A percentile compares a stretch with the other conserved stretches of the same genome.
Evolutionary conservation across 805 yeast genomes (phyloP).

Genomic region (Suhomyces sp.): DNA sequence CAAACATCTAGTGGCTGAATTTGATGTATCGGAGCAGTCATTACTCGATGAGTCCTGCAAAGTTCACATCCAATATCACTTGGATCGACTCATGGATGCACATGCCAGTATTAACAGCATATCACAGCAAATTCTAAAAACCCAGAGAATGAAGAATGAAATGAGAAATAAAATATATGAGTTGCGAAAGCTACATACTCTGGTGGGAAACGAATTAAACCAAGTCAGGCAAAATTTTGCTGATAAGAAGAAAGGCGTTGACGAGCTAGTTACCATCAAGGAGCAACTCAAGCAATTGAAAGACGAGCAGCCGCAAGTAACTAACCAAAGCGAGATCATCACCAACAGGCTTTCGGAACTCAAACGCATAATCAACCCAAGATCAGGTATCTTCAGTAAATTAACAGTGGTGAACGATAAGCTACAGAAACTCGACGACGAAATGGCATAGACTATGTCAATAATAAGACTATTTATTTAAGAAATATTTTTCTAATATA

Average conservation of each 20-base stretch:
- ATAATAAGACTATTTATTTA: conserved; percentile 2
- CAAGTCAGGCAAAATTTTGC: conserved; percentile 21
- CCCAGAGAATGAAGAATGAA: conserved; percentile 33
- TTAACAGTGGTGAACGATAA: conserved; percentile 22
- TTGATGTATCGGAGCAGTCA: conserved; percentile 22
- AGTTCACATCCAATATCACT: conserved; percentile 24
- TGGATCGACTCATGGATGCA: conserved; percentile 30
- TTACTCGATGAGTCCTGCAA: conserved; percentile 31
- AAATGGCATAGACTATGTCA: conserved; percentile 6
- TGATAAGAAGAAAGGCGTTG: conserved; percentile 13
- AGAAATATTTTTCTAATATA: not conserved
- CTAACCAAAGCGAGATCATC: conserved; percentile 6
- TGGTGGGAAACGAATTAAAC: conserved; percentile 32
- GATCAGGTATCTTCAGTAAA: conserved; percentile 22
- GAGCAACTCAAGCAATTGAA: conserved; percentile 9
- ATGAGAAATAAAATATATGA: conserved; percentile 28
- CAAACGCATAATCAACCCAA: conserved; percentile 21
- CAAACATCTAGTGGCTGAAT: conserved; percentile 28
- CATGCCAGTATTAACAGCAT: conserved; percentile 36
- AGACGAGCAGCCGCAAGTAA: conserved; percentile 1
- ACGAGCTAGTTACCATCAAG: conserved; percentile 12
- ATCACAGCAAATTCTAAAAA: conserved; percentile 22
- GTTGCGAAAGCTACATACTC: conserved; percentile 27
- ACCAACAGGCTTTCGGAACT: conserved; percentile 11
- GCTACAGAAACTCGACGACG: conserved; percentile 17